phyloP scores from a whole-genome alignment of 139 green algal species.

The Chlamydomonas sphaeroides region DNA sequence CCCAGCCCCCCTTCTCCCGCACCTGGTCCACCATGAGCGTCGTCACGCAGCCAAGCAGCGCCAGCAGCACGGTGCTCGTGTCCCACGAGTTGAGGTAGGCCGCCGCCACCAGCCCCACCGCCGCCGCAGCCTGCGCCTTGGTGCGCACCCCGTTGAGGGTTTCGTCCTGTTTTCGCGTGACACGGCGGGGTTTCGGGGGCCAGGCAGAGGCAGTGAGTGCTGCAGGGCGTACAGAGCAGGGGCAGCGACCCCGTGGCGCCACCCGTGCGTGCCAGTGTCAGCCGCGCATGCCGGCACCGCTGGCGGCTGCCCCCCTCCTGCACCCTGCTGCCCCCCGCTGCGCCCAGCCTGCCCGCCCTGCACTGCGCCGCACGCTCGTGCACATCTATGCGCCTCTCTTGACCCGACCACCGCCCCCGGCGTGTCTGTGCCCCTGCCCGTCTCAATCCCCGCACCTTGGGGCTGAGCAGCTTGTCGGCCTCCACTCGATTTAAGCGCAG shows the following conservation, averaged over 20 bases:
- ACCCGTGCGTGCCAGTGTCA: too few relatives aligned
- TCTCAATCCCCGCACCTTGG: slow-evolving; percentile 37
- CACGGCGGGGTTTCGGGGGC: too few relatives aligned
- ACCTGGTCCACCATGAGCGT: slow-evolving; percentile 75
- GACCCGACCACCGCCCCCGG: too few relatives aligned
- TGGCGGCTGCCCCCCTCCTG: too few relatives aligned
- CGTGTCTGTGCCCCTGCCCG: neutral
- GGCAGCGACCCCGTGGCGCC: too few relatives aligned
- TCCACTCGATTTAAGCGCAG: slow-evolving; percentile 92
- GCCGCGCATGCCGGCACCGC: too few relatives aligned
- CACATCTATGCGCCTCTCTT: too few relatives aligned
- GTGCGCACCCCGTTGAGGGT: slow-evolving; percentile 73
- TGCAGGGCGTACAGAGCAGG: too few relatives aligned
- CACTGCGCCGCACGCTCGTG: neutral
- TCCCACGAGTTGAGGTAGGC: slow-evolving; percentile 46
- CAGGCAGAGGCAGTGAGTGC: too few relatives aligned
- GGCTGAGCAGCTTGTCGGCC: slow-evolving; percentile 78
- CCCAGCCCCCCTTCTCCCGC: neutral
- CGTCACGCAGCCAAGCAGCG: slow-evolving; percentile 61
- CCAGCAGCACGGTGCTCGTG: slow-evolving; percentile 25
- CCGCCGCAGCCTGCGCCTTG: slow-evolving; percentile 45
- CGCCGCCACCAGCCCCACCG: slow-evolving; percentile 69
- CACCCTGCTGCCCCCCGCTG: too few relatives aligned
- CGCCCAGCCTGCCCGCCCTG: too few relatives aligned
- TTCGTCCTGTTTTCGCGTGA: too few relatives aligned